Conservation (phyloP, 441 rosid genomes). For the Viola pubescens region DNA sequence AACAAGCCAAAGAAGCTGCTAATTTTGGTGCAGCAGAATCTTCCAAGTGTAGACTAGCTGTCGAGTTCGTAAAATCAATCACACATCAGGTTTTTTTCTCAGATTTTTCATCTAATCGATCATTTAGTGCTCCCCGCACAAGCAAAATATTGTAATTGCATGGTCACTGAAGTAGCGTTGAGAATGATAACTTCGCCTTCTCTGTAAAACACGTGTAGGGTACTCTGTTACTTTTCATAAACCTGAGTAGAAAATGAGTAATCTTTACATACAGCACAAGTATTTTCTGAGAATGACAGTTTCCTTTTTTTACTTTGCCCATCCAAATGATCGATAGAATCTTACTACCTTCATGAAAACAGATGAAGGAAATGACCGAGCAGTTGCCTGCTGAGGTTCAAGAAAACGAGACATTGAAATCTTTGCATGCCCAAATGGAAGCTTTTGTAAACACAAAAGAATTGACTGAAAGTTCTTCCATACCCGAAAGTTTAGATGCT, state of each 20-base stretch:
- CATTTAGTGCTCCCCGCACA: neutral
- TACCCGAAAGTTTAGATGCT: slow-evolving; percentile 17
- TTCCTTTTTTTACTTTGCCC: no score
- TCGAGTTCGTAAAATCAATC: slow-evolving; percentile 40
- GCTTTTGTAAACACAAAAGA: slow-evolving; percentile 27
- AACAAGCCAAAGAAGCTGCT: slow-evolving; percentile 36
- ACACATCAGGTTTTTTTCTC: slow-evolving; percentile 44
- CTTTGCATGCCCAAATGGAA: slow-evolving; percentile 45
- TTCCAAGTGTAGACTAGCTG: slow-evolving; percentile 43
- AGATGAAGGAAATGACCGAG: slow-evolving; percentile 50
- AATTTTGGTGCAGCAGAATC: slow-evolving; percentile 40
- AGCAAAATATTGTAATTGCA: neutral
- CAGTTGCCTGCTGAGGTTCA: slow-evolving; percentile 48
- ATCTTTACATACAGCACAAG: no score
- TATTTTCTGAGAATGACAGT: no score
- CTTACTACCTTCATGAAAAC: neutral
- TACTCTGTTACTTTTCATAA: no score
- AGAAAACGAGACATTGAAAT: slow-evolving; percentile 42
- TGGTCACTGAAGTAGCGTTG: no score
- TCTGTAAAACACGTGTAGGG: no score
- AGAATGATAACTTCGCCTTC: no score
- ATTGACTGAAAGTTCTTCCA: slow-evolving; percentile 27
- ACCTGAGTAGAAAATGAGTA: no score
- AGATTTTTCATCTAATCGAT: neutral
- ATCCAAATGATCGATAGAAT: no score